Evolutionary conservation across 257 asterid genomes (phyloP).

Genomic region (Anisodus tanguticus): DNA sequence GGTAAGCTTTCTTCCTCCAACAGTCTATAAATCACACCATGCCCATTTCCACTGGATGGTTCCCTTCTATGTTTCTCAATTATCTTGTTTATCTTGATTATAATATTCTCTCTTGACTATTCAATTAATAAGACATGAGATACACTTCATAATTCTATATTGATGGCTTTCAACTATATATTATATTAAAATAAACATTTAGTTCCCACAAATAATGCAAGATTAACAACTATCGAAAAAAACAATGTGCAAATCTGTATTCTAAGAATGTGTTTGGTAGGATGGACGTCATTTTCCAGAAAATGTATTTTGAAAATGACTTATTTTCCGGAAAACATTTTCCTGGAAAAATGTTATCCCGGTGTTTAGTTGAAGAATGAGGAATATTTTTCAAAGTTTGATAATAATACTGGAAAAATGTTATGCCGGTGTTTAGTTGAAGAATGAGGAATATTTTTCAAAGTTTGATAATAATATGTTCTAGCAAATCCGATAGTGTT

Average conservation of each 20-base stretch:
- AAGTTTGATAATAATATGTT: too few species aligned
- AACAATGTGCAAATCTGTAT: neutral
- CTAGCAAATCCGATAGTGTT: too few species aligned
- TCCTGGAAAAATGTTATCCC: too few species aligned
- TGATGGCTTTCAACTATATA: neutral
- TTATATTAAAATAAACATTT: neutral
- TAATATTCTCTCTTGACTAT: conserved; percentile 82
- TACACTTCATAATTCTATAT: neutral
- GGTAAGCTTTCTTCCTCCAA: conserved; percentile 81
- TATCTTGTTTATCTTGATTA: conserved; percentile 64
- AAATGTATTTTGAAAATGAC: too few species aligned
- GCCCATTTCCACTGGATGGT: conserved; percentile 46
- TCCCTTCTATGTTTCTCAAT: conserved; percentile 56
- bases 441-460: too few species aligned
- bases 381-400: too few species aligned
- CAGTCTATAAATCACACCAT: conserved; percentile 71
- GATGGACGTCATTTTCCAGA: neutral
- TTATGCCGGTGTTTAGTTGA: too few species aligned
- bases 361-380: too few species aligned
- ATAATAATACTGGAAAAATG: too few species aligned
- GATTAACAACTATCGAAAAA: neutral
- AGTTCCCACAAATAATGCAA: neutral
- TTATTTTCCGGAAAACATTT: too few species aligned
- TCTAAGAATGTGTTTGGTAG: neutral
- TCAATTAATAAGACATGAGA: neutral